Evolutionary conservation across 2,329 filamentous ascomycete genomes (phyloP).

Genomic region (Neophaeococcomyces aloes): DNA sequence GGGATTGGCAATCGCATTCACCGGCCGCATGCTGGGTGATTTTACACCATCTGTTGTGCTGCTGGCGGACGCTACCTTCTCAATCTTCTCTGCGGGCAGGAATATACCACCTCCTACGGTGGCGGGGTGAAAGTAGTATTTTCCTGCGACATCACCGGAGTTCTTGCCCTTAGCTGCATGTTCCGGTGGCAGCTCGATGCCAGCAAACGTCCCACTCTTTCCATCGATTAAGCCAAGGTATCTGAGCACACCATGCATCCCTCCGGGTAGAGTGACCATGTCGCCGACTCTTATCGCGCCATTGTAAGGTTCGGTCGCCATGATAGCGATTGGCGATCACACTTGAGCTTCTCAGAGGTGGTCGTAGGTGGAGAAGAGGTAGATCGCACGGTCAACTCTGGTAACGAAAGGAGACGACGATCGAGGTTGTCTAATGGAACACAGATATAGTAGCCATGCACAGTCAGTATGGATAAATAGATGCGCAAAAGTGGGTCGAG

Average conservation of each 20-base stretch:
- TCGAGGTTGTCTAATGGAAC: too few species aligned
- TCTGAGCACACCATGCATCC: conserved; percentile 80
- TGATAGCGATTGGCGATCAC: conserved; percentile 4
- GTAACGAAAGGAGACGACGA: not conserved
- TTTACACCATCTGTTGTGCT: conserved; percentile 43
- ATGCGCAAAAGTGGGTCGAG: not conserved
- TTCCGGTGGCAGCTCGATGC: conserved; percentile 75
- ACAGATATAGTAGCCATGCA: too few species aligned
- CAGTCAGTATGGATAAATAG: too few species aligned
- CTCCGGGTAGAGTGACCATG: conserved; percentile 42
- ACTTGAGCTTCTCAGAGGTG: not conserved
- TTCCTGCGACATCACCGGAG: conserved; percentile 84
- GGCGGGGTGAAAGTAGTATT: conserved; percentile 69
- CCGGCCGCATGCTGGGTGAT: conserved; percentile 12
- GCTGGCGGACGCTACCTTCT: conserved; percentile 42
- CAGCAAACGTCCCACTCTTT: conserved; percentile 84
- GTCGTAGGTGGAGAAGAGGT: not conserved
- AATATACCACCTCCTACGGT: conserved; percentile 83
- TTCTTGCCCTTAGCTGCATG: conserved; percentile 85
- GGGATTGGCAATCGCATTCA: conserved; percentile 36
- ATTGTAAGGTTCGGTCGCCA: conserved; percentile 9
- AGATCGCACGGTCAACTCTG: not conserved
- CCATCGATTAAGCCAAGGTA: conserved; percentile 80
- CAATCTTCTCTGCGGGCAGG: conserved; percentile 71
- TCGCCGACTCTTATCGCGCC: conserved; percentile 16